A percentile compares a stretch with the other conserved stretches of the same genome.
These are phyloP conservation scores for Gaeumannomyces tritici DNA, from an alignment of 2,329 filamentous ascomycete genomes.

Conservation along the genomic window DNA sequence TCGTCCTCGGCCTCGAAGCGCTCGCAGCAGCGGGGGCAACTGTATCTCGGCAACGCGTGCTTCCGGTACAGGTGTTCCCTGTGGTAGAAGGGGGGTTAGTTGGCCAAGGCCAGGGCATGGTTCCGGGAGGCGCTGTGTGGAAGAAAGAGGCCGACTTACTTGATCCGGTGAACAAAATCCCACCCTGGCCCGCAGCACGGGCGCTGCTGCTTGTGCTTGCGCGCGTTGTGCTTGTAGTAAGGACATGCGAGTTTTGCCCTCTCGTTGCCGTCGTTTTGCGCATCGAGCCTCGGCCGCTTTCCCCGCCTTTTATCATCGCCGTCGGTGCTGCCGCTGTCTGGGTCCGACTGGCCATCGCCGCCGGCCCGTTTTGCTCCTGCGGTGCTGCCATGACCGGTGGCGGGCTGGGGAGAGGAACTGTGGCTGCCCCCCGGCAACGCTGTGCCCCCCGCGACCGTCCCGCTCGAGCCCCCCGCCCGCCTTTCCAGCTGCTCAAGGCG, in stretches of 20 bases:
- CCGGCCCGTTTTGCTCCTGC: background rate
- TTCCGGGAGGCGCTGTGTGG: background rate
- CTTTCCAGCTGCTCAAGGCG: background rate
- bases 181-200: slow-evolving; percentile 26
- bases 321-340: slow-evolving; percentile 1
- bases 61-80: slow-evolving; percentile 28
- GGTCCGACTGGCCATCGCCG: background rate
- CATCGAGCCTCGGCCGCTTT: background rate
- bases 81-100: background rate
- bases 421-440: background rate
- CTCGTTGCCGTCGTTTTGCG: background rate
- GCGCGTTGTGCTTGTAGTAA: slow-evolving; percentile 27
- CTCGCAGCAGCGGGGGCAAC: slow-evolving; percentile 24
- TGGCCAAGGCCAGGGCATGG: background rate
- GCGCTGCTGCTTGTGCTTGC: slow-evolving; percentile 21
- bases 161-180: slow-evolving; percentile 27
- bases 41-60: slow-evolving; percentile 16
- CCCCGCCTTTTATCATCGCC: slow-evolving; percentile 1
- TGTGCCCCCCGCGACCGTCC: background rate
- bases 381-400: background rate
- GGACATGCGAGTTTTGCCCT: slow-evolving; percentile 22
- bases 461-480: background rate
- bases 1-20: slow-evolving; percentile 22
- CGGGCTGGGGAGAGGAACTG: background rate
- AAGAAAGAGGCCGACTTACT: slow-evolving; percentile 14